Conservation (phyloP, 139 green algal genomes). For the Dunaliella primolecta region DNA sequence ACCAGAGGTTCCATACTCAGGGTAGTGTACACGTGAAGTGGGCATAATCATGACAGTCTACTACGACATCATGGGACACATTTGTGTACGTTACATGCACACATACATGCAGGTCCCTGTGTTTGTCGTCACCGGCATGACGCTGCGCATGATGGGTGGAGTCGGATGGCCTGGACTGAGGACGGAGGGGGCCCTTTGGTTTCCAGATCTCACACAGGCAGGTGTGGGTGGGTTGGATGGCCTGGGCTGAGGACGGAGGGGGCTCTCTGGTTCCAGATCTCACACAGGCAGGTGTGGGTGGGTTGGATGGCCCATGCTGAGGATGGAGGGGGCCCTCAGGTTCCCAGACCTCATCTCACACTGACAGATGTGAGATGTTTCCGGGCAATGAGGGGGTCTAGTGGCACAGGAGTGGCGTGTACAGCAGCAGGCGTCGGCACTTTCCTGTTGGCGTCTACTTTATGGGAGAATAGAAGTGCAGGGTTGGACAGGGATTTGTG, state of each 20-base stretch:
- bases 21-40: too few relatives aligned
- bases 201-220: constrained; percentile 64
- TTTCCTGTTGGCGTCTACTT: too few relatives aligned
- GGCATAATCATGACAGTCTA: too few relatives aligned
- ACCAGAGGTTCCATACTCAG: too few relatives aligned
- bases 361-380: constrained; percentile 22
- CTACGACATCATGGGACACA: too few relatives aligned
- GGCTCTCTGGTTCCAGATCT: constrained; percentile 73
- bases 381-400: too few relatives aligned
- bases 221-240: constrained; percentile 39
- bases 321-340: constrained; percentile 62
- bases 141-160: constrained; percentile 60
- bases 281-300: constrained; percentile 35
- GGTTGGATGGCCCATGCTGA: constrained; percentile 57
- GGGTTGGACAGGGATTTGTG: too few relatives aligned
- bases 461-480: too few relatives aligned
- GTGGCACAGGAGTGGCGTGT: too few relatives aligned
- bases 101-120: constrained; percentile 52
- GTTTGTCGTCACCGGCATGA: constrained; percentile 56
- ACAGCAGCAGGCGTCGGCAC: too few relatives aligned
- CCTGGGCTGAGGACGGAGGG: constrained; percentile 60
- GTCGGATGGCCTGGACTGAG: constrained; percentile 58
- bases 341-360: constrained; percentile 72
- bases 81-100: too few relatives aligned
- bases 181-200: constrained; percentile 67